Conservation (phyloP, 2,329 filamentous ascomycete species). For the Karstenula rhodostoma region DNA sequence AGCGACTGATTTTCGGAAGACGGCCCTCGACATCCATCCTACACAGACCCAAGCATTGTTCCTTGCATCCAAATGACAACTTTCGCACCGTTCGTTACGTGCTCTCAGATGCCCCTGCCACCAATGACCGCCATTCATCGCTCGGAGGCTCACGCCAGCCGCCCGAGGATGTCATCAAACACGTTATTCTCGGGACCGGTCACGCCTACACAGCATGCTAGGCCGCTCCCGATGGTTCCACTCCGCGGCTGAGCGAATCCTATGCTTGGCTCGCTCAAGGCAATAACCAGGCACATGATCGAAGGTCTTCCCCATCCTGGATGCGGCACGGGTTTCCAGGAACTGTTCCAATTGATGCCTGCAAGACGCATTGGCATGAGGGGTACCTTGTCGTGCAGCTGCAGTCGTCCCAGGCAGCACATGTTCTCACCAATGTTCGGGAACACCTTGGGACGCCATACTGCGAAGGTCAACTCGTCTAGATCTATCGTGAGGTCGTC, state of each 20-base stretch:
- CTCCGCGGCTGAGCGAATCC: not conserved
- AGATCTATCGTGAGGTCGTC: not conserved
- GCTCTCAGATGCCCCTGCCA: not conserved
- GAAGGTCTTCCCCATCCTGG: not conserved
- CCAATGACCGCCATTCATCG: not conserved
- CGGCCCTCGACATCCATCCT: not conserved
- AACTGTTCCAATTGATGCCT: not conserved
- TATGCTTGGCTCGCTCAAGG: not conserved
- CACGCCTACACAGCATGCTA: too few species aligned
- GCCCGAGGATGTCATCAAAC: not conserved
- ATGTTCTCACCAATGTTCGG: not conserved
- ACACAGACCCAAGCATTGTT: not conserved
- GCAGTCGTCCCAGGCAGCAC: not conserved
- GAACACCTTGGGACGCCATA: not conserved
- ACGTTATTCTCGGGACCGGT: not conserved
- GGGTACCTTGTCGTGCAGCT: constrained; percentile 9
- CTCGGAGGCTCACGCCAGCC: not conserved
- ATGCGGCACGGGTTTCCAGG: constrained; percentile 3
- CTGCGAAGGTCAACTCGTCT: not conserved
- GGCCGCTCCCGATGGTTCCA: not conserved
- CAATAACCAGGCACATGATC: not conserved
- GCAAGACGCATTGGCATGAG: constrained; percentile 9
- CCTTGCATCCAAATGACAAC: not conserved
- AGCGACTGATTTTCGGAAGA: not conserved
- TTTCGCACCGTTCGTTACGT: not conserved